These are phyloP conservation scores for Beauveria rudraprayagi DNA, from an alignment of 2,329 filamentous ascomycete genomes.

Conservation along the genomic window DNA sequence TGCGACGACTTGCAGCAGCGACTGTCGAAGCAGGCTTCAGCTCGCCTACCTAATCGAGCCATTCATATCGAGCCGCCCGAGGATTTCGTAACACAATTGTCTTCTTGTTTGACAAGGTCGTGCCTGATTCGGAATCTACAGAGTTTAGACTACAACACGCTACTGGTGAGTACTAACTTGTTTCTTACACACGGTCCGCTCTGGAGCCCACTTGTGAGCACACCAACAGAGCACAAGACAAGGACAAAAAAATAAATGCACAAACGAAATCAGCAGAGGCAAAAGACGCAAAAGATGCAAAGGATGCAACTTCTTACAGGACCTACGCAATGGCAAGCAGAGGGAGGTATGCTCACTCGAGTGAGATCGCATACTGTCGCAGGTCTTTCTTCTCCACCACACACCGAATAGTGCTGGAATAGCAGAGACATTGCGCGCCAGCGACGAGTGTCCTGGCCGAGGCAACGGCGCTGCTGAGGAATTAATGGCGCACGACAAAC, in stretches of 20 bases:
- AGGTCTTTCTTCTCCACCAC: neutral
- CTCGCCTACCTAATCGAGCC: neutral
- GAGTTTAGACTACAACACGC: neutral
- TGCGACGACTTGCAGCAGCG: neutral
- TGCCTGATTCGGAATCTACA: neutral
- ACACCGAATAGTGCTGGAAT: neutral
- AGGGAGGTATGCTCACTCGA: neutral
- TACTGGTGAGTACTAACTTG: conserved; percentile 10
- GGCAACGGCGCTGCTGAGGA: neutral
- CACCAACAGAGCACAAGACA: neutral
- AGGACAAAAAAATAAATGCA: neutral
- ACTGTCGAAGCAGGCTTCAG: neutral
- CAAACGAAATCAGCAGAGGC: neutral
- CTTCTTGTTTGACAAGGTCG: neutral
- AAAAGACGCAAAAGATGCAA: neutral
- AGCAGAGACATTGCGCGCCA: conserved; percentile 1
- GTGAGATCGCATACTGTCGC: neutral
- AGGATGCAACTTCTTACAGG: neutral
- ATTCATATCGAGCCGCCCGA: neutral
- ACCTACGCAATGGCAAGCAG: neutral
- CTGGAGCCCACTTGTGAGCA: neutral
- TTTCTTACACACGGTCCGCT: conserved; percentile 9
- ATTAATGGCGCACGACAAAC: neutral
- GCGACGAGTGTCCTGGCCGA: neutral
- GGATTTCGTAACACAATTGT: neutral